Conservation (phyloP, 2,329 filamentous ascomycete genomes). For the Sclerotinia trifoliorum region DNA sequence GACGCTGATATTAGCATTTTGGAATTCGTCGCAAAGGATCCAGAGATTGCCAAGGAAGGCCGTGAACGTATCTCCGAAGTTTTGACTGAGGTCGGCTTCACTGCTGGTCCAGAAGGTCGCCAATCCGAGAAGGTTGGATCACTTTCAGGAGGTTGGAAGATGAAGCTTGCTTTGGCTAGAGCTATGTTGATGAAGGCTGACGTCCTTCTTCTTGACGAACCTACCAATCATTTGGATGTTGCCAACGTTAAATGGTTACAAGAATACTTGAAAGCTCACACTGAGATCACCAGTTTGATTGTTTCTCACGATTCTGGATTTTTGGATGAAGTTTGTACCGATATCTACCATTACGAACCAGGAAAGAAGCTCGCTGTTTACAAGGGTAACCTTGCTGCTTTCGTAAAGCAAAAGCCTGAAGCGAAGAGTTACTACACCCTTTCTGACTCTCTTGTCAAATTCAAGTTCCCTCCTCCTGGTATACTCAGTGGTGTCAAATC, state of each 20-base stretch:
- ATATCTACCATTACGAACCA: conserved; percentile 97
- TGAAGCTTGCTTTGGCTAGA: conserved; percentile 95
- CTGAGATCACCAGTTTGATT: conserved; percentile 94
- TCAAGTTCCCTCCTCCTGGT: conserved; percentile 96
- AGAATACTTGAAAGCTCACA: conserved; percentile 92
- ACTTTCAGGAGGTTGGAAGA: conserved; percentile 98
- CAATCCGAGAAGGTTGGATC: conserved; percentile 91
- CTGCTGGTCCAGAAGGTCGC: conserved; percentile 79
- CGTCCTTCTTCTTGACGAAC: conserved; percentile 93
- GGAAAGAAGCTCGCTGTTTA: conserved; percentile 90
- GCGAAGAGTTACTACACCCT: conserved; percentile 98
- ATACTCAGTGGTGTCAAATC: conserved; percentile 96
- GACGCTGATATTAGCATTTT: conserved; percentile 95
- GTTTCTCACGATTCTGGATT: conserved; percentile 98
- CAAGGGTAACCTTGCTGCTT: conserved; percentile 77
- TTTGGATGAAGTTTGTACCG: conserved; percentile 94
- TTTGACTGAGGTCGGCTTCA: conserved; percentile 90
- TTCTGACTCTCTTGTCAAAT: conserved; percentile 81
- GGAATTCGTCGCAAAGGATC: conserved; percentile 88
- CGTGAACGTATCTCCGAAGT: conserved; percentile 79
- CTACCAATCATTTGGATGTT: conserved; percentile 97
- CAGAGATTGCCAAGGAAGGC: conserved; percentile 76
- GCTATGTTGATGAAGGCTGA: conserved; percentile 98
- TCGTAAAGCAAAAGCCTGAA: conserved; percentile 88
- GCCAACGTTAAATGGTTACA: conserved; percentile 95